Evolutionary conservation across 148 eudicot species (phyloP).

Genomic region (Rhododendron henanense): DNA sequence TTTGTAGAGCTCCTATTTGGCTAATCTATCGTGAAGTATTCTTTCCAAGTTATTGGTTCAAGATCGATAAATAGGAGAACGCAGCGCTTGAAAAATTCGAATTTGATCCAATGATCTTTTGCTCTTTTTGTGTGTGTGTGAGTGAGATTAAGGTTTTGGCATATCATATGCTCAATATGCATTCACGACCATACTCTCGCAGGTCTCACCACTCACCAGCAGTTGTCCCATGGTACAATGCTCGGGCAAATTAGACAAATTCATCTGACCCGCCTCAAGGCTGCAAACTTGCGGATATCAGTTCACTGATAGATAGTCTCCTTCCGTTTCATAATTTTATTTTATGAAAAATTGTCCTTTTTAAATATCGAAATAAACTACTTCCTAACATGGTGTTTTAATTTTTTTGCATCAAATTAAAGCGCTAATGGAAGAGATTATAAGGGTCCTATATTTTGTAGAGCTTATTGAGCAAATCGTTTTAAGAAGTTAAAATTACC

Average conservation of each 20-base stretch:
- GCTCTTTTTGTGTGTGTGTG: background rate
- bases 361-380: too few relatives aligned
- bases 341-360: too few relatives aligned
- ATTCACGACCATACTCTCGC: too few relatives aligned
- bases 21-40: background rate
- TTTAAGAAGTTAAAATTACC: background rate
- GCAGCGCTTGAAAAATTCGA: background rate
- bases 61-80: background rate
- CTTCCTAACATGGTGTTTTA: background rate
- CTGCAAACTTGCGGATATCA: background rate
- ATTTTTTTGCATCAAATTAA: too few relatives aligned
- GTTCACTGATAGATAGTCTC: background rate
- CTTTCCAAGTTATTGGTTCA: background rate
- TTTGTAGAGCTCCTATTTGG: background rate
- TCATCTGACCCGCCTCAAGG: too few relatives aligned
- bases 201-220: too few relatives aligned
- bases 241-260: too few relatives aligned
- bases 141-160: background rate
- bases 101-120: background rate
- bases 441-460: background rate
- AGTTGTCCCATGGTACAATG: too few relatives aligned
- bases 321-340: background rate
- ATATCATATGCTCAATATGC: too few relatives aligned
- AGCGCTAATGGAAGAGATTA: background rate
- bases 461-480: background rate